phyloP scores from a whole-genome alignment of 2,329 filamentous ascomycete genomes.

The Aspergillus quadrilineatus region DNA sequence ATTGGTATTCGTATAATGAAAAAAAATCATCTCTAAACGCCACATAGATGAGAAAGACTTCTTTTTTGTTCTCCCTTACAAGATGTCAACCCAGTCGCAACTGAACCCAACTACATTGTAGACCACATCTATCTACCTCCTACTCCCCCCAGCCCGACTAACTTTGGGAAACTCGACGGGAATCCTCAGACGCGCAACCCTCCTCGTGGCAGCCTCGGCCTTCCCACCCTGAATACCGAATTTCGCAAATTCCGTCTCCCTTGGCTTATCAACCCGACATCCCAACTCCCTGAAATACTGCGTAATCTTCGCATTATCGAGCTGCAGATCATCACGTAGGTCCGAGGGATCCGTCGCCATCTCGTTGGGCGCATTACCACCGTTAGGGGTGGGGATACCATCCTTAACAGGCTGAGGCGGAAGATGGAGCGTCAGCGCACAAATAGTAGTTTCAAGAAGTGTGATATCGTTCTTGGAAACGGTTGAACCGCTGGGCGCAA shows the following conservation, averaged over 20 bases:
- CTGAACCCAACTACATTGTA: not conserved
- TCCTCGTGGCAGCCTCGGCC: conserved; percentile 52
- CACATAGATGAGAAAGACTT: not conserved
- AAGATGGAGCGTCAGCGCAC: conserved; percentile 47
- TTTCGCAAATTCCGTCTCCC: conserved; percentile 42
- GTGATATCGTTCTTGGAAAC: conserved; percentile 43
- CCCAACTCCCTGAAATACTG: conserved; percentile 50
- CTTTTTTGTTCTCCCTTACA: not conserved
- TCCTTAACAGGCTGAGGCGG: conserved; percentile 42
- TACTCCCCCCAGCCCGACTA: conserved; percentile 37
- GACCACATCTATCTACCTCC: not conserved
- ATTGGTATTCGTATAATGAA: not conserved
- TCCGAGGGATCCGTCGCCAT: conserved; percentile 46
- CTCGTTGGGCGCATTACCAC: conserved; percentile 38
- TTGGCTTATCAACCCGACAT: conserved; percentile 44
- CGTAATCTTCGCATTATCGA: conserved; percentile 35
- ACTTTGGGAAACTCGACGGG: conserved; percentile 80
- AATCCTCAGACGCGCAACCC: conserved; percentile 69
- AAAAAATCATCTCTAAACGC: not conserved
- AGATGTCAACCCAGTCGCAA: not conserved
- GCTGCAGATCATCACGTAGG: conserved; percentile 45
- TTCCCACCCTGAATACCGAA: conserved; percentile 55
- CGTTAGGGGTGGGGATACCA: conserved; percentile 36
- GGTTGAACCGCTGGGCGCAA: conserved; percentile 38
- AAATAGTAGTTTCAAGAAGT: conserved; percentile 47